Evolutionary conservation across 257 asterid genomes (phyloP).

Genomic region (Leptodermis oblonga): DNA sequence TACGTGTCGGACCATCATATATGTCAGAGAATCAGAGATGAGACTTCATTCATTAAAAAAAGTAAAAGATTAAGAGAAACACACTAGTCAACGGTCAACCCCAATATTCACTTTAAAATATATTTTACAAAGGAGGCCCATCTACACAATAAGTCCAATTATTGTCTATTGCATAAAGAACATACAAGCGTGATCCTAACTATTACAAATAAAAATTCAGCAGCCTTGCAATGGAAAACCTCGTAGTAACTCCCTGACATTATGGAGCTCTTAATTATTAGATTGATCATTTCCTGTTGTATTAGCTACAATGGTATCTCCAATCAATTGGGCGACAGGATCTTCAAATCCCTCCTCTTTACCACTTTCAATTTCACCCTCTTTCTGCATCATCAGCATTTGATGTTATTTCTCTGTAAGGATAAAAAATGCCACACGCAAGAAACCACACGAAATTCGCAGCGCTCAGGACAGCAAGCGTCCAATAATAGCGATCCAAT

Average conservation of each 20-base stretch:
- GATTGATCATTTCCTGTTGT: neutral
- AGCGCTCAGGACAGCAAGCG: constrained; percentile 37
- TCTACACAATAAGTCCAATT: too few relatives aligned
- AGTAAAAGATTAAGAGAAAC: too few relatives aligned
- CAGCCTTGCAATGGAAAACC: neutral
- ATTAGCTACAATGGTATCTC: neutral
- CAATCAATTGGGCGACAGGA: neutral
- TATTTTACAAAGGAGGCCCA: too few relatives aligned
- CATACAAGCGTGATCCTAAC: too few relatives aligned
- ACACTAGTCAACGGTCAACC: too few relatives aligned
- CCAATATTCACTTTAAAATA: too few relatives aligned
- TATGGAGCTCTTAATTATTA: neutral
- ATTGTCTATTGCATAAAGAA: too few relatives aligned
- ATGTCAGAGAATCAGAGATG: too few relatives aligned
- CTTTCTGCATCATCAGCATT: neutral
- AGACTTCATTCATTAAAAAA: too few relatives aligned
- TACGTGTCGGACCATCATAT: too few relatives aligned
- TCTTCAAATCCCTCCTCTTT: neutral
- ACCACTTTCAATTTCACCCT: neutral
- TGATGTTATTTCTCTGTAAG: constrained; percentile 1
- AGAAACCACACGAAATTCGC: constrained; percentile 29
- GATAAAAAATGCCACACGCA: neutral
- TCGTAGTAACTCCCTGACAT: neutral
- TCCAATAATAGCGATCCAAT: constrained; percentile 55
- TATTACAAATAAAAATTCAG: too few relatives aligned